Conservation (phyloP, 352 stramenopile genomes). For the Phytophthora sansomeana region DNA sequence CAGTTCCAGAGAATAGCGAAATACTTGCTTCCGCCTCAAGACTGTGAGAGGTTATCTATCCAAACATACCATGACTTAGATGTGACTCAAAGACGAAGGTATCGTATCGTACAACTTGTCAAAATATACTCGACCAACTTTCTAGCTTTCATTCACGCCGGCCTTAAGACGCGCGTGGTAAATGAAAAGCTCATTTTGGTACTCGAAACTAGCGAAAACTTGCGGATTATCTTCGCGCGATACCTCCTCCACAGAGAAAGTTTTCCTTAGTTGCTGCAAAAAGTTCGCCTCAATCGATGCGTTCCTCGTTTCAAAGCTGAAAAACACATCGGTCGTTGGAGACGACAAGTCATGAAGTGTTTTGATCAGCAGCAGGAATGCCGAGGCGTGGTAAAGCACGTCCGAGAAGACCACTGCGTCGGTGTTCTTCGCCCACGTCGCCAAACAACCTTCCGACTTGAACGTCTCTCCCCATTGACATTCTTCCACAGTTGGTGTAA, state of each 20-base stretch:
- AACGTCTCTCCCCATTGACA: conserved; percentile 54
- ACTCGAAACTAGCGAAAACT: conserved; percentile 45
- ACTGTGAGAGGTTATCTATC: conserved; percentile 23
- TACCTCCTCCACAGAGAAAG: conserved; percentile 41
- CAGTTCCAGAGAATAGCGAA: neutral
- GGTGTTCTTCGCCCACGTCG: conserved; percentile 30
- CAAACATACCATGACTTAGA: neutral
- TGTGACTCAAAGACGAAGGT: conserved; percentile 8
- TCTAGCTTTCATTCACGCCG: conserved; percentile 12
- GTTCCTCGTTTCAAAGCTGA: conserved; percentile 59
- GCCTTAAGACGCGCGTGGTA: conserved; percentile 43
- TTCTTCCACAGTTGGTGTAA: conserved; percentile 36
- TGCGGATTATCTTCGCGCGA: conserved; percentile 17
- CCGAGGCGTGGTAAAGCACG: conserved; percentile 55
- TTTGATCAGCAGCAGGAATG: conserved; percentile 45
- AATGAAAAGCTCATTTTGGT: conserved; percentile 55
- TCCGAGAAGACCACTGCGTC: conserved; percentile 63
- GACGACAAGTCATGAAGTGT: conserved; percentile 43
- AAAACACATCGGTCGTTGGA: conserved; percentile 41
- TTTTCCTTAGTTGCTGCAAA: conserved; percentile 35
- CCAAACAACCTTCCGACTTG: conserved; percentile 25
- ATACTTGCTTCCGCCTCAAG: conserved; percentile 20
- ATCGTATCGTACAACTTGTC: conserved; percentile 31
- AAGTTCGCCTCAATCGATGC: conserved; percentile 49
- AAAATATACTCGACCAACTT: conserved; percentile 17